Conservation (phyloP, 768 basidiomycete genomes). For the Candolleomyces aberdarensis region DNA sequence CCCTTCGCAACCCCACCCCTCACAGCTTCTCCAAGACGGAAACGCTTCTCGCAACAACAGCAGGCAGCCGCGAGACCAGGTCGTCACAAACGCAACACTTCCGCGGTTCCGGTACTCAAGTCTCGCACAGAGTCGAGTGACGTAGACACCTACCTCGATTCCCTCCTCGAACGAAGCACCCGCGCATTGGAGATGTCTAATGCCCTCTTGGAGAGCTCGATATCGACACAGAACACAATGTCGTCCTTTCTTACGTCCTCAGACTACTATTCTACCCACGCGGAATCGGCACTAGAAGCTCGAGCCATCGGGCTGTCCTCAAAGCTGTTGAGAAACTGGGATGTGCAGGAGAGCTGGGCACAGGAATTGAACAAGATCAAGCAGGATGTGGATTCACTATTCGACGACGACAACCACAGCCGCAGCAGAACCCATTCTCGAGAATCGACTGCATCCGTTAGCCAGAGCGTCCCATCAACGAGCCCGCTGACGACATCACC, state of each 20-base stretch:
- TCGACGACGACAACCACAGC: slow-evolving; percentile 29
- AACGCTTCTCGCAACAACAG: slow-evolving; percentile 22
- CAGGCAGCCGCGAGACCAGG: not conserved
- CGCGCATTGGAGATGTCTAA: slow-evolving; percentile 87
- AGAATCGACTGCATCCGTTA: not conserved
- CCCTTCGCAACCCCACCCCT: slow-evolving; percentile 12
- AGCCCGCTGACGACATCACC: not conserved
- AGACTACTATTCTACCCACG: slow-evolving; percentile 25
- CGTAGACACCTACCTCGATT: slow-evolving; percentile 63
- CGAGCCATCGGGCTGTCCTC: slow-evolving; percentile 52
- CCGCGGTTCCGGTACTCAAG: slow-evolving; percentile 13
- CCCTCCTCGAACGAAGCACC: slow-evolving; percentile 77
- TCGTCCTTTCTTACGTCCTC: slow-evolving; percentile 40
- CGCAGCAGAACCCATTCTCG: no score
- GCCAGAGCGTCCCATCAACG: slow-evolving; percentile 1
- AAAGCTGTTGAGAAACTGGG: slow-evolving; percentile 44
- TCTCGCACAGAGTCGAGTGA: slow-evolving; percentile 4
- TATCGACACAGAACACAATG: slow-evolving; percentile 61
- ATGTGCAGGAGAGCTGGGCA: slow-evolving; percentile 55
- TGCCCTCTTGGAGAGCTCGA: slow-evolving; percentile 68
- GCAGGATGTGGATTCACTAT: slow-evolving; percentile 57
- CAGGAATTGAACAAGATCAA: slow-evolving; percentile 67
- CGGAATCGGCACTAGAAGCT: slow-evolving; percentile 45
- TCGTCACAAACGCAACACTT: slow-evolving; percentile 28
- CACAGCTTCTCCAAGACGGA: slow-evolving; percentile 33